These are phyloP conservation scores for Colletotrichum siamense DNA, from an alignment of 2,329 filamentous ascomycete genomes.

Conservation along the genomic window DNA sequence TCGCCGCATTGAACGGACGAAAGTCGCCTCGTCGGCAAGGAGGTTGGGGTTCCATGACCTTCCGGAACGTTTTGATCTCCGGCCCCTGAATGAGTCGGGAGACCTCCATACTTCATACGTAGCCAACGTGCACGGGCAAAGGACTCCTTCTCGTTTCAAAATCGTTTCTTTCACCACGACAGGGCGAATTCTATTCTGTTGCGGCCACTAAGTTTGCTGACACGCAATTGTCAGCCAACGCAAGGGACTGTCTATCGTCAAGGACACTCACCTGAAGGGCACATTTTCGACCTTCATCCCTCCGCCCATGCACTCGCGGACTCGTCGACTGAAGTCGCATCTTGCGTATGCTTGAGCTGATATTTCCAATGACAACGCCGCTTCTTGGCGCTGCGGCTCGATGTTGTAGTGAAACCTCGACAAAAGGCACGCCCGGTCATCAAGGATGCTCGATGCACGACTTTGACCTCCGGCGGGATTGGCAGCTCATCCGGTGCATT, in stretches of 20 bases:
- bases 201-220: neutral
- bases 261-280: neutral
- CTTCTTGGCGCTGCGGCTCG: neutral
- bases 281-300: neutral
- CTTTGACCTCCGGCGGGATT: neutral
- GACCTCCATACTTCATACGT: neutral
- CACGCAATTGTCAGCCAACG: neutral
- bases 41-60: slow-evolving; percentile 5
- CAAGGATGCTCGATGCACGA: neutral
- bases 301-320: neutral
- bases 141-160: slow-evolving; percentile 3
- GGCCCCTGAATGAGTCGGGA: neutral
- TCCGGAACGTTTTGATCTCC: slow-evolving; percentile 18
- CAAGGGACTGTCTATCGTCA: neutral
- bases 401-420: neutral
- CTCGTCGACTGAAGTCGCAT: neutral
- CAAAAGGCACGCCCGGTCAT: neutral
- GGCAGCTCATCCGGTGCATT: neutral
- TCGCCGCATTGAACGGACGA: slow-evolving; percentile 10
- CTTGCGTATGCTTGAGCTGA: neutral
- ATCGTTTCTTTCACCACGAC: slow-evolving; percentile 1
- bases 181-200: neutral
- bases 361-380: neutral
- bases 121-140: neutral
- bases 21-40: neutral